phyloP scores from a whole-genome alignment of 2,329 filamentous ascomycete species.

The Rutstroemia sp. region DNA sequence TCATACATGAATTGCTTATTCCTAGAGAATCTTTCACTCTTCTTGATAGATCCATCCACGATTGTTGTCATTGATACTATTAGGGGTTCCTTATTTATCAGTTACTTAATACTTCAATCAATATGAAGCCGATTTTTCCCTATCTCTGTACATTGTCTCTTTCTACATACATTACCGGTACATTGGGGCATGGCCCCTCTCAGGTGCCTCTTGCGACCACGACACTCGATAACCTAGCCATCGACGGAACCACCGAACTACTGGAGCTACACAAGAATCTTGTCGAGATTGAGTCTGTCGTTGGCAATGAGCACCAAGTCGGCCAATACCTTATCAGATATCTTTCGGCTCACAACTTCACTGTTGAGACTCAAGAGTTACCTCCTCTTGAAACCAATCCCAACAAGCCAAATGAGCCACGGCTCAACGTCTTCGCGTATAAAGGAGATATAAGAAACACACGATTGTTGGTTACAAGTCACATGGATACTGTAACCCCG shows the following conservation, averaged over 20 bases:
- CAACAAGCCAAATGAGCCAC: not conserved
- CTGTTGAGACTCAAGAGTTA: slow-evolving; percentile 1
- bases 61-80: not conserved
- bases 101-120: not conserved
- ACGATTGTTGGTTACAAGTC: slow-evolving; percentile 46
- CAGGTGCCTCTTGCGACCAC: not conserved
- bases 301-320: not conserved
- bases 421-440: slow-evolving; percentile 55
- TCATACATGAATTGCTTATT: too few species aligned
- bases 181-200: not conserved
- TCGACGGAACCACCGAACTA: not conserved
- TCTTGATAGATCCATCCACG: too few species aligned
- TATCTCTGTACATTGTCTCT: not conserved
- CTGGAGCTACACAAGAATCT: not conserved
- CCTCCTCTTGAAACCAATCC: not conserved
- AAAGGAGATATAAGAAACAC: slow-evolving; percentile 37
- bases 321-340: not conserved
- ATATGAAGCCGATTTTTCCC: not conserved
- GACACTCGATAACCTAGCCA: not conserved
- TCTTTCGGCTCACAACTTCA: slow-evolving; percentile 2
- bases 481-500: slow-evolving; percentile 54
- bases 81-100: not conserved
- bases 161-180: not conserved
- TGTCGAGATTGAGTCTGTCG: not conserved
- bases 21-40: too few species aligned